Evolutionary conservation across 179 eudicot genomes (phyloP), one percentile per base, ranked within the genome.

Genomic region (Drosera spatulata): DNA sequence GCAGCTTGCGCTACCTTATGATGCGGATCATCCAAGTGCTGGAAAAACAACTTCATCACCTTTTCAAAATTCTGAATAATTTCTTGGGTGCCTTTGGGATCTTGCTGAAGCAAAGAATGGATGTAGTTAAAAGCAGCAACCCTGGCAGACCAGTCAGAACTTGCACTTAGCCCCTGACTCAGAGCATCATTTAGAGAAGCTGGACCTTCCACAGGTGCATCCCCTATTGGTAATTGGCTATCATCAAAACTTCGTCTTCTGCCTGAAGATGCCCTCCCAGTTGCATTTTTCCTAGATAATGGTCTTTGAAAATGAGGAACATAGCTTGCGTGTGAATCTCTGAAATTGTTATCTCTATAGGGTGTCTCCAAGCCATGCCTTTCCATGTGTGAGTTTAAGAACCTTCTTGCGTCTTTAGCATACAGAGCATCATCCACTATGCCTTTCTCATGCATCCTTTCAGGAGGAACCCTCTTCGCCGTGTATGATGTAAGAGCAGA

Each of bases 1-100:
- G 99, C 96, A 54, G 99, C 97, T 75, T 94, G 99, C 41, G 97
- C 99, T 65, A 94, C 94, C 77, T 94, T 94, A 74, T 94, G 99
- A 74, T 90, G 97, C 33, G 99, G 97, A 79, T 94, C 99, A 77
- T 94, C 99, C 81, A 94, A 64, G 67, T 94, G 99, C 80, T 79
- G 89, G 72, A 86, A 90, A 73, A 94, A 90, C 60, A 94, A 76
- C 70, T 90, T 94, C 99, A 94, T 94, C 53, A 94, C 96, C 82
- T 94, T 94, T 72, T 94, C 99, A 71, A 94, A 94, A 60, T 81
- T 94, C 75, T 86, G 99, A 37, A 77, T 73, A 56, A 94, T 71
- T 77, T 94, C 99, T 73, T 86, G 99, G 63, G 86, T 73, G 39
- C 99, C 97, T 67, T 78, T 77, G 54, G 91, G 81, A 13, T 95